A percentile compares a stretch with the other conserved stretches of the same genome.
phyloP scores from a whole-genome alignment of 495 filamentous ascomycete genomes.

The Talaromyces proteolyticus region DNA sequence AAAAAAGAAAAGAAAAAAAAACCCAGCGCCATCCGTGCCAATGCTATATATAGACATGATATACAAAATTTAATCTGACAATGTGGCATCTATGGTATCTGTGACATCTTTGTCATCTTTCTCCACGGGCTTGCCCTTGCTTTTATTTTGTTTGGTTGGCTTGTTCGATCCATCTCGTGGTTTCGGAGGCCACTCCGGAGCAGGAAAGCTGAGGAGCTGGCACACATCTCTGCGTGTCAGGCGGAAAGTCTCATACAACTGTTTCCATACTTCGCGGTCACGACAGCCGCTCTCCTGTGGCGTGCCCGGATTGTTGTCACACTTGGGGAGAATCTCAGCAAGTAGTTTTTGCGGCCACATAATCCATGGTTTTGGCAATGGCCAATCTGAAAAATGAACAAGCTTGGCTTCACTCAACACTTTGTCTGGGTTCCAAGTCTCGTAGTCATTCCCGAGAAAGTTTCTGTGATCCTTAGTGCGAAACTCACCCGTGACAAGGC shows the following conservation, averaged over 20 bases:
- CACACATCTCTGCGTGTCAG: slow-evolving; percentile 51
- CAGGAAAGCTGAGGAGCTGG: slow-evolving; percentile 41
- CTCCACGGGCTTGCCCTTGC: not conserved
- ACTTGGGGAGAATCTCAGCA: slow-evolving; percentile 52
- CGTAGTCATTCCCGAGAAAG: slow-evolving; percentile 58
- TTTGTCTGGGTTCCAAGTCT: slow-evolving; percentile 62
- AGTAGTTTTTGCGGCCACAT: slow-evolving; percentile 51
- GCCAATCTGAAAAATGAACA: slow-evolving; percentile 79
- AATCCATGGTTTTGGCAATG: slow-evolving; percentile 75
- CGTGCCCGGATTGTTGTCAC: slow-evolving; percentile 41
- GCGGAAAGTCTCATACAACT: slow-evolving; percentile 65
- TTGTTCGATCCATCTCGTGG: slow-evolving; percentile 3
- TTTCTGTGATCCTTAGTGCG: slow-evolving; percentile 49
- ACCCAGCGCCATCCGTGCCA: too few relatives aligned
- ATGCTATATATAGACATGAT: too few relatives aligned
- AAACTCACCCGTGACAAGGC: slow-evolving; percentile 67
- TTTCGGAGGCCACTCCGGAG: slow-evolving; percentile 30
- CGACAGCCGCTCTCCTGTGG: slow-evolving; percentile 48
- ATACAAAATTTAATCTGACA: too few relatives aligned
- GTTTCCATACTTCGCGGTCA: slow-evolving; percentile 62
- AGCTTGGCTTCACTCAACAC: slow-evolving; percentile 63
- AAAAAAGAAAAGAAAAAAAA: too few relatives aligned
- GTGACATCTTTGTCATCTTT: too few relatives aligned
- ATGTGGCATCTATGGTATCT: too few relatives aligned
- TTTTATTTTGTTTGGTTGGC: not conserved